A percentile compares a stretch with the other conserved stretches of the same genome.
phyloP scores from a whole-genome alignment of 257 asterid genomes.

The Fraxinus anomala region DNA sequence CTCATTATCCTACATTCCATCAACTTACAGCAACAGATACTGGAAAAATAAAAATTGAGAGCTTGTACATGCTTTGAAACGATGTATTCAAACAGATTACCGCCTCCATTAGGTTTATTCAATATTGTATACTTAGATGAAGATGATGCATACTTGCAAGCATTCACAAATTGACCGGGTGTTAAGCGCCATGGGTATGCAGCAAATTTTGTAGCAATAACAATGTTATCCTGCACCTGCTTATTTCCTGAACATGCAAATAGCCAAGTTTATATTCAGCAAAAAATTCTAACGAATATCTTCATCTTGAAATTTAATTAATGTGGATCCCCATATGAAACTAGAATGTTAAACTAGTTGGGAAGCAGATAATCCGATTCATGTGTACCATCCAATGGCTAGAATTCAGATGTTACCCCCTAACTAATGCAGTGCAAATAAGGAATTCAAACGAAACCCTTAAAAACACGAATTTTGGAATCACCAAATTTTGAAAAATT shows the following conservation, averaged over 20 bases:
- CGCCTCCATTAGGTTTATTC: background rate
- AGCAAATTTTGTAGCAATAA: constrained; percentile 91
- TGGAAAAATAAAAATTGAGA: background rate
- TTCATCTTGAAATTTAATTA: background rate
- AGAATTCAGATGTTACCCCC: no score
- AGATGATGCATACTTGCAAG: constrained; percentile 67
- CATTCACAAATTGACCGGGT: constrained; percentile 81
- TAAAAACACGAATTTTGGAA: no score
- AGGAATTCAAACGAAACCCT: no score
- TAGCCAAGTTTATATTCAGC: constrained; percentile 6
- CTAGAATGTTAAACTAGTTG: background rate
- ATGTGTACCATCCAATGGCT: background rate
- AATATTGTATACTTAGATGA: background rate
- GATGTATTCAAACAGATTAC: constrained; percentile 1
- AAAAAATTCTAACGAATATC: background rate
- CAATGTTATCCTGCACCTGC: constrained; percentile 51
- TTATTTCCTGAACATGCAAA: constrained; percentile 49
- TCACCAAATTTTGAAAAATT: no score
- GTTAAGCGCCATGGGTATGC: constrained; percentile 98
- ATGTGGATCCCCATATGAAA: background rate
- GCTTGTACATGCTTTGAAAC: background rate
- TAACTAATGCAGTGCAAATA: no score
- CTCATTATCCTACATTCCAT: background rate
- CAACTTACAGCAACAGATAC: background rate
- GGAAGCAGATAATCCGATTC: background rate